Evolutionary conservation across 2,329 filamentous ascomycete species (phyloP), one percentile per base, ranked within the genome.

Genomic region (Simplicillium aogashimaense): DNA sequence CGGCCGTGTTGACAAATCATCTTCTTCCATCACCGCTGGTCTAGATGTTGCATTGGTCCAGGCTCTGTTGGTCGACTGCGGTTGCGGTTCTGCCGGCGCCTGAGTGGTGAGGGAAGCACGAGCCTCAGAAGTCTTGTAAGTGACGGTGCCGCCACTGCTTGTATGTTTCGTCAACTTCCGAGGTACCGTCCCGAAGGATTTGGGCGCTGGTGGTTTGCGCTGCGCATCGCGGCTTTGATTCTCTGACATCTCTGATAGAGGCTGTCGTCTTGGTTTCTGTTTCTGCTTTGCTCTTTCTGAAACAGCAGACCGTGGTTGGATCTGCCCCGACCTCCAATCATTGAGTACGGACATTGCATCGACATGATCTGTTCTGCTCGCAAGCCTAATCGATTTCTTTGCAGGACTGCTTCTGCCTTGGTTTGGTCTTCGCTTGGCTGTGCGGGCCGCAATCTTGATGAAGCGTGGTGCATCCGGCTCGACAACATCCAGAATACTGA

Each of bases 401-500:
- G 58, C 59, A 1, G 75, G 76, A 40, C 69, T 78, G 7, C 70
- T 65, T 51, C 72, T 71, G 13, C 78, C 78, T 45, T 70, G 61
- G 11, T 66, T 64, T 18, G 46, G 51, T 29, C 65, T 67, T 38
- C 56, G 63, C 40, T 60, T 70, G 4, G 69, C 76, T 39, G 73
- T 66, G 13, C 78, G 74, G 34, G 75, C 76, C 38, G 78, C 78
- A 50, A 83, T 67, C 43, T 67, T 76, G 29, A 83, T 58, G 45
- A 82, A 82, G 2, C 54, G 57, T 2, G 78, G 78, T 1, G 75
- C 72, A 42, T 64, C 50, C 2, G 61, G 53, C 45, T 72, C 68
- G 35, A 72, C 62, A 16, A 78, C 68, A 54, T 82, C 78, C n/a
- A 81, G 52, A 41, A 82, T 79, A 47, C 78, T 72, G 15, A 82